Conservation (phyloP, 768 basidiomycete genomes). For the Suillus weaverae region DNA sequence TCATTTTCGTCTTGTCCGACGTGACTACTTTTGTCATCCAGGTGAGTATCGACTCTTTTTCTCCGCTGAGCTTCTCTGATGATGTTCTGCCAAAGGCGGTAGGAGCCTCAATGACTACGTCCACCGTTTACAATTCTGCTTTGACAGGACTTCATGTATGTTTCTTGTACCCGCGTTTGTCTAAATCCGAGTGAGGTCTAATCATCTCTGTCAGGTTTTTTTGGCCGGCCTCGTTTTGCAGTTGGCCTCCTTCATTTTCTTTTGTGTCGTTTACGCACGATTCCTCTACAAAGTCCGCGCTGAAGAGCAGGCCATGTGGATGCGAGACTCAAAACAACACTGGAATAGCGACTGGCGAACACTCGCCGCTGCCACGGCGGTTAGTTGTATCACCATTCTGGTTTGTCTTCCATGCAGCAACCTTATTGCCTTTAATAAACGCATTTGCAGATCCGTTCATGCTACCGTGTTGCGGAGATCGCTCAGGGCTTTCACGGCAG, state of each 20-base stretch:
- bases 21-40: slow-evolving; percentile 68
- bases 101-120: slow-evolving; percentile 49
- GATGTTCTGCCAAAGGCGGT: slow-evolving; percentile 36
- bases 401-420: slow-evolving; percentile 37
- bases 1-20: slow-evolving; percentile 62
- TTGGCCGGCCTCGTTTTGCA: slow-evolving; percentile 58
- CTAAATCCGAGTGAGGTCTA: slow-evolving; percentile 1
- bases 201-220: slow-evolving; percentile 44
- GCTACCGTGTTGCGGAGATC: slow-evolving; percentile 60
- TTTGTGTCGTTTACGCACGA: slow-evolving; percentile 45
- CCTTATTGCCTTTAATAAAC: neutral
- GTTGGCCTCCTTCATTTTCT: slow-evolving; percentile 50
- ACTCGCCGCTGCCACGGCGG: slow-evolving; percentile 46
- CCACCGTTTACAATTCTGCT: slow-evolving; percentile 31
- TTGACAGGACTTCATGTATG: slow-evolving; percentile 38
- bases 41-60: slow-evolving; percentile 25
- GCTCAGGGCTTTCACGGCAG: slow-evolving; percentile 61
- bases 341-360: slow-evolving; percentile 63
- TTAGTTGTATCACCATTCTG: slow-evolving; percentile 65
- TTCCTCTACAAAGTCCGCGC: slow-evolving; percentile 52
- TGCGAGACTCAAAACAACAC: slow-evolving; percentile 32
- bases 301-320: slow-evolving; percentile 42
- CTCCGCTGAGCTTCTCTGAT: neutral
- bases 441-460: slow-evolving; percentile 56
- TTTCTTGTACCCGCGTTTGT: slow-evolving; percentile 10